Conservation (phyloP, 352 stramenopile genomes). For the Phytopythium kandeliae region DNA sequence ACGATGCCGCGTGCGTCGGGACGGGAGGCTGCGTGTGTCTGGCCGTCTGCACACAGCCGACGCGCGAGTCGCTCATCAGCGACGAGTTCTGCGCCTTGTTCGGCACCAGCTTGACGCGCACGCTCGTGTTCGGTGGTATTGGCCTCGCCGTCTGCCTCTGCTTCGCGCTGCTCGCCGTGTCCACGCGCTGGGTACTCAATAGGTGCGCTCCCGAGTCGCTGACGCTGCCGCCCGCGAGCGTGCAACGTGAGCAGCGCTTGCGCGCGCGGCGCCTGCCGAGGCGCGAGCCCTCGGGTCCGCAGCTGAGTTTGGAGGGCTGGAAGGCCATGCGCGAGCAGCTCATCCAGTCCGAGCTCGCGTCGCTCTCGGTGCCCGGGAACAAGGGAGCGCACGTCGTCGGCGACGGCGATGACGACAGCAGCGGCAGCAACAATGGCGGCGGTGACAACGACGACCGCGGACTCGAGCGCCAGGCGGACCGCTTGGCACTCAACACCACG, state of each 20-base stretch:
- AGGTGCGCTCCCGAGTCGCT: background rate
- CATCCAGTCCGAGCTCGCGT: constrained; percentile 21
- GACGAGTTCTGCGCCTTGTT: constrained; percentile 19
- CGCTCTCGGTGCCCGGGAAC: background rate
- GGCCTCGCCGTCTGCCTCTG: constrained; percentile 6
- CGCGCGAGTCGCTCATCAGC: constrained; percentile 17
- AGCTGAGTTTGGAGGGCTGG: constrained; percentile 45
- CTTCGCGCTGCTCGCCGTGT: background rate
- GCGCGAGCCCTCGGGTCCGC: constrained; percentile 9
- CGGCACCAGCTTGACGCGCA: constrained; percentile 13
- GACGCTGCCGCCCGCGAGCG: constrained; percentile 1
- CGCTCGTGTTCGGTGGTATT: constrained; percentile 18
- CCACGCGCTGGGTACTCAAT: constrained; percentile 4
- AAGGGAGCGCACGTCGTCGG: constrained; percentile 6
- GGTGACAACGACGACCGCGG: constrained; percentile 5
- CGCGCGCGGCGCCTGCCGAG: background rate
- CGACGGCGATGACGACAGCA: background rate
- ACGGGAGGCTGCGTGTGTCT: constrained; percentile 36
- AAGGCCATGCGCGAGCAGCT: constrained; percentile 41
- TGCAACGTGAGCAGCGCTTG: background rate
- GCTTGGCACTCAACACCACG: background rate
- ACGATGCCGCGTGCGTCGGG: constrained; percentile 19
- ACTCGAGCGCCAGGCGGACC: background rate
- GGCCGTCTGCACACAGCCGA: constrained; percentile 21
- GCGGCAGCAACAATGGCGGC: constrained; percentile 8